Conservation (phyloP, 2,329 filamentous ascomycete genomes). For the Fusarium annulatum region DNA sequence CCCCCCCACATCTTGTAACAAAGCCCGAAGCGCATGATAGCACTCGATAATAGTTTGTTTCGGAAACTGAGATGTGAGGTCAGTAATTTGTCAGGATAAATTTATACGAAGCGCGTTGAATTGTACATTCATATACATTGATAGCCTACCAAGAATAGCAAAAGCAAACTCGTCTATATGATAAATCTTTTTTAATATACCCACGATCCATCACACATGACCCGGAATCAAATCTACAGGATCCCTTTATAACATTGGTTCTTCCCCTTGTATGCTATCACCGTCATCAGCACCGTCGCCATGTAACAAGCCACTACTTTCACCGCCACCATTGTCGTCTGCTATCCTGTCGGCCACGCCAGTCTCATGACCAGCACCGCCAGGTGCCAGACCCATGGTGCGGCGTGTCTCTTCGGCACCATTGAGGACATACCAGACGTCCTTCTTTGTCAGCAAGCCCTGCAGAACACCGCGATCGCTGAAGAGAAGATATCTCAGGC, state of each 20-base stretch:
- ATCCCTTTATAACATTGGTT: constrained; percentile 42
- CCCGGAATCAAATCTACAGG: neutral
- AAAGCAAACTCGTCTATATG: neutral
- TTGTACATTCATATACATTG: neutral
- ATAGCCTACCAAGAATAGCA: neutral
- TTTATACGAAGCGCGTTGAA: neutral
- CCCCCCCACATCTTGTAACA: neutral
- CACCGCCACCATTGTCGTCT: constrained; percentile 52
- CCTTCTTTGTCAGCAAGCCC: constrained; percentile 95
- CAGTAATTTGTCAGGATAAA: neutral
- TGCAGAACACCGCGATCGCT: constrained; percentile 82
- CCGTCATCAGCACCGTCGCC: constrained; percentile 50
- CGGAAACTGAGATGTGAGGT: neutral
- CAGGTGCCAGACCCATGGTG: constrained; percentile 45
- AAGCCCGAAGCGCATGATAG: neutral
- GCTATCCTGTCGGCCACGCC: constrained; percentile 48
- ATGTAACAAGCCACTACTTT: constrained; percentile 57
- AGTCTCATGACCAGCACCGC: constrained; percentile 41
- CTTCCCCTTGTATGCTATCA: constrained; percentile 44
- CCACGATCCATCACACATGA: constrained; percentile 12
- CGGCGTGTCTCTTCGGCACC: constrained; percentile 73
- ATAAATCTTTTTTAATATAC: neutral
- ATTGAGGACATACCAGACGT: constrained; percentile 93
- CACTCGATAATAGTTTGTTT: neutral
- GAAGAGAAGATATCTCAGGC: constrained; percentile 90